A percentile compares a stretch with the other conserved stretches of the same genome.
phyloP scores from a whole-genome alignment of 192 early-diverging fungal genomes.

The Mortierella alpina region DNA sequence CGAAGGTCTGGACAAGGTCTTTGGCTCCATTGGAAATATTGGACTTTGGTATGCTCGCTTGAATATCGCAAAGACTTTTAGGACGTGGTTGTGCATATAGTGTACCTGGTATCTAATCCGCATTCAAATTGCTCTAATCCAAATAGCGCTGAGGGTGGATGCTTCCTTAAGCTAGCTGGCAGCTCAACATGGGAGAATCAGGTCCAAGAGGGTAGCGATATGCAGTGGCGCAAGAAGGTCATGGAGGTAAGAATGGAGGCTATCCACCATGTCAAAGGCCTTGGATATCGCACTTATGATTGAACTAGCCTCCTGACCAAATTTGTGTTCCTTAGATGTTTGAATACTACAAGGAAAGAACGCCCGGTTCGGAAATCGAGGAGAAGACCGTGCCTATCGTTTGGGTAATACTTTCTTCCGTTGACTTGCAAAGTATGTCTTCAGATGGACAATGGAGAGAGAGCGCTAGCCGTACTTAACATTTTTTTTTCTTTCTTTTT shows the following conservation, averaged over 20 bases:
- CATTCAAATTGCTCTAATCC: not conserved
- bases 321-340: constrained; percentile 64
- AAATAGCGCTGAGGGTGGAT: constrained; percentile 79
- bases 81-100: not conserved
- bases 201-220: constrained; percentile 66
- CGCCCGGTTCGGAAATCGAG: constrained; percentile 82
- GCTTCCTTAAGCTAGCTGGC: constrained; percentile 71
- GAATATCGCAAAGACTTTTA: not conserved
- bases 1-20: constrained; percentile 68
- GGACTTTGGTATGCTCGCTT: constrained; percentile 60
- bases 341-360: constrained; percentile 86
- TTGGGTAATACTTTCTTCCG: constrained; percentile 60
- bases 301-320: not conserved
- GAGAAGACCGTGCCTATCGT: constrained; percentile 77
- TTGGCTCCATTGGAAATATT: constrained; percentile 72
- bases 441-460: too few species aligned
- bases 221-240: constrained; percentile 51
- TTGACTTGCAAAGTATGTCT: not conserved
- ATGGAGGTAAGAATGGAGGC: constrained; percentile 29
- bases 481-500: constrained; percentile 1
- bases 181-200: constrained; percentile 73
- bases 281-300: not conserved
- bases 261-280: not conserved
- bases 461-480: too few species aligned
- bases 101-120: not conserved